Conservation (phyloP, 768 basidiomycete genomes). For the Xerocomus potaroensis region DNA sequence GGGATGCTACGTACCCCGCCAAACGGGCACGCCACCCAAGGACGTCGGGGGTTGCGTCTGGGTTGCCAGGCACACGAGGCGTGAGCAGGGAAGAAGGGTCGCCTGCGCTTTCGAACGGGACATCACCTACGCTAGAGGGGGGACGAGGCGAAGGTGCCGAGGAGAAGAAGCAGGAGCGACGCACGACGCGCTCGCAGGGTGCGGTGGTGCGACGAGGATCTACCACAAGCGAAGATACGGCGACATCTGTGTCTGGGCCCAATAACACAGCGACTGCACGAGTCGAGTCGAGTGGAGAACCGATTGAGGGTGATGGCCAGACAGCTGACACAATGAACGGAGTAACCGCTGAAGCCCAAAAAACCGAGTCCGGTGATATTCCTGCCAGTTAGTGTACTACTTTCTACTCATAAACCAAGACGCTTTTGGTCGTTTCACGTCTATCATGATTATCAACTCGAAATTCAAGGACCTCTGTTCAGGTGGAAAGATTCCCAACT, state of each 20-base stretch:
- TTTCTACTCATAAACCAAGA: conserved; percentile 50
- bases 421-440: conserved; percentile 60
- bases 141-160: conserved; percentile 11
- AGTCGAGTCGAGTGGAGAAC: conserved; percentile 15
- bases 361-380: not conserved
- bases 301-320: conserved; percentile 11
- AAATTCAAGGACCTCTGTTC: conserved; percentile 49
- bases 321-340: conserved; percentile 3
- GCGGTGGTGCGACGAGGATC: conserved; percentile 43
- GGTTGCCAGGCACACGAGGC: conserved; percentile 17
- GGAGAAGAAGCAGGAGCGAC: conserved; percentile 35
- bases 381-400: conserved; percentile 26
- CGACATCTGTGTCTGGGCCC: conserved; percentile 31
- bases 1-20: conserved; percentile 66
- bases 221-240: conserved; percentile 47
- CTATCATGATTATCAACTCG: conserved; percentile 60
- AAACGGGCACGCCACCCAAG: conserved; percentile 58
- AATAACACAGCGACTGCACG: conserved; percentile 11
- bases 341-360: conserved; percentile 3
- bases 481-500: conserved; percentile 63
- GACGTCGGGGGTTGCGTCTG: conserved; percentile 17
- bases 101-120: conserved; percentile 32
- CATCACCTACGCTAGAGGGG: conserved; percentile 18
- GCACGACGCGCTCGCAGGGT: conserved; percentile 46
- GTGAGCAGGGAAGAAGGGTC: conserved; percentile 40